phyloP scores from a whole-genome alignment of 208 protist genomes.

The Vickermania spadyakhi region DNA sequence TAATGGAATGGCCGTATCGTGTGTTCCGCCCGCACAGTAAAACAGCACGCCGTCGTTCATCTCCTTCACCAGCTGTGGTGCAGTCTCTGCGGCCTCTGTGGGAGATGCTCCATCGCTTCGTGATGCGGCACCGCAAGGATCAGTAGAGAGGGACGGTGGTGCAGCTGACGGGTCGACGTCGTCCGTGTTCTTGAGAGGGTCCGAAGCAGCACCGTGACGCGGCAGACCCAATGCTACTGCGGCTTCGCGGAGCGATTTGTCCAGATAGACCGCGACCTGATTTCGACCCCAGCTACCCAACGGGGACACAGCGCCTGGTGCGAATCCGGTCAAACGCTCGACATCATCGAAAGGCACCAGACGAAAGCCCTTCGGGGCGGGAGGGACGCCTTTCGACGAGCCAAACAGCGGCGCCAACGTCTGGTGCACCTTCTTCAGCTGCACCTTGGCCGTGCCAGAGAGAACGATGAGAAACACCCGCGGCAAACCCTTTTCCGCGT shows the following conservation, averaged over 20 bases:
- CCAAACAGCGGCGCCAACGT: conserved; percentile 31
- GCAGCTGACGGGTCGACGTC: too few relatives aligned
- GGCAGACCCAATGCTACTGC: too few relatives aligned
- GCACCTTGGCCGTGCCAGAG: background rate
- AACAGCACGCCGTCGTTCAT: too few relatives aligned
- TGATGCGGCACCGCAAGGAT: too few relatives aligned
- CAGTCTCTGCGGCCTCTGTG: too few relatives aligned
- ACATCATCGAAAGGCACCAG: conserved; percentile 53
- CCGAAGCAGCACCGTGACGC: too few relatives aligned
- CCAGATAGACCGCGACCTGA: conserved; percentile 45
- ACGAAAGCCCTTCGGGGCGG: conserved; percentile 22
- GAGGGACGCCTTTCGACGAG: conserved; percentile 41
- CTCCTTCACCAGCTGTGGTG: too few relatives aligned
- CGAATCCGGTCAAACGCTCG: conserved; percentile 30
- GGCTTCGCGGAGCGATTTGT: conserved; percentile 42
- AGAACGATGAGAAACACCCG: background rate
- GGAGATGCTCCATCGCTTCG: too few relatives aligned
- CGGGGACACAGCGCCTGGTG: conserved; percentile 47
- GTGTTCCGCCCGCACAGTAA: conserved; percentile 36
- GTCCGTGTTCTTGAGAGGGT: too few relatives aligned
- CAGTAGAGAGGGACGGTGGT: too few relatives aligned
- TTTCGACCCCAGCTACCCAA: conserved; percentile 34
- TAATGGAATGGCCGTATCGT: conserved; percentile 28
- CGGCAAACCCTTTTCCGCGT: conserved; percentile 3
- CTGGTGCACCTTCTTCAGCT: background rate